Conservation (phyloP, 1,284 basidiomycete genomes). For the Cryptococcus sp. region DNA sequence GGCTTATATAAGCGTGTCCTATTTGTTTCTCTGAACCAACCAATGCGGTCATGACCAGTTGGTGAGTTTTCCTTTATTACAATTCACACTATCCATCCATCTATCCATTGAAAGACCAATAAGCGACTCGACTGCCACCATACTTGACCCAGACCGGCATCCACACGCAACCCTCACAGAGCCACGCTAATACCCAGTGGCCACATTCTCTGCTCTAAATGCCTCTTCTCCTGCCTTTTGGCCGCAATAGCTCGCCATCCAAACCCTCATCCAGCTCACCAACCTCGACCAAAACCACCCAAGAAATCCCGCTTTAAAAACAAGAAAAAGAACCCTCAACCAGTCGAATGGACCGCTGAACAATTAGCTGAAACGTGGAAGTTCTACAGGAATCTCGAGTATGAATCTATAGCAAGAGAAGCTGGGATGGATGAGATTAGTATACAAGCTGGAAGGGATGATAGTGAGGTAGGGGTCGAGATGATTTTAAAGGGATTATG, state of each 20-base stretch:
- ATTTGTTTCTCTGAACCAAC: slow-evolving; percentile 38
- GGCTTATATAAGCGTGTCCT: slow-evolving; percentile 29
- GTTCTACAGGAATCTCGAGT: background rate
- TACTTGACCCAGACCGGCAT: too few species aligned
- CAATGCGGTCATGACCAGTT: slow-evolving; percentile 34
- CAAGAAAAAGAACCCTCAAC: slow-evolving; percentile 8
- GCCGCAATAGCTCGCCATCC: slow-evolving; percentile 35
- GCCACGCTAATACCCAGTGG: slow-evolving; percentile 23
- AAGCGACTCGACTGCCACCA: too few species aligned
- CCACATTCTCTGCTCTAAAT: slow-evolving; percentile 40
- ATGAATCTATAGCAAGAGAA: slow-evolving; percentile 2
- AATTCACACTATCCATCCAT: background rate
- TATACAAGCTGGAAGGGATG: slow-evolving; percentile 6
- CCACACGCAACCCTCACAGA: too few species aligned
- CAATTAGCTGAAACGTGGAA: slow-evolving; percentile 11
- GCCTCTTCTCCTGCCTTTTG: slow-evolving; percentile 35
- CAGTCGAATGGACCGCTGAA: slow-evolving; percentile 27
- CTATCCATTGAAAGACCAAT: too few species aligned
- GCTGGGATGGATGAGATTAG: slow-evolving; percentile 2
- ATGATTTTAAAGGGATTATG: slow-evolving; percentile 34
- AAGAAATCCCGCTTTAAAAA: background rate
- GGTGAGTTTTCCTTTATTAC: slow-evolving; percentile 20
- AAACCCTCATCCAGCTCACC: slow-evolving; percentile 23
- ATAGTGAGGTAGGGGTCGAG: slow-evolving; percentile 13
- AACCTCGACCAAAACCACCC: background rate